phyloP scores from a whole-genome alignment of 148 eudicot genomes.

The Nyssa sinensis region DNA sequence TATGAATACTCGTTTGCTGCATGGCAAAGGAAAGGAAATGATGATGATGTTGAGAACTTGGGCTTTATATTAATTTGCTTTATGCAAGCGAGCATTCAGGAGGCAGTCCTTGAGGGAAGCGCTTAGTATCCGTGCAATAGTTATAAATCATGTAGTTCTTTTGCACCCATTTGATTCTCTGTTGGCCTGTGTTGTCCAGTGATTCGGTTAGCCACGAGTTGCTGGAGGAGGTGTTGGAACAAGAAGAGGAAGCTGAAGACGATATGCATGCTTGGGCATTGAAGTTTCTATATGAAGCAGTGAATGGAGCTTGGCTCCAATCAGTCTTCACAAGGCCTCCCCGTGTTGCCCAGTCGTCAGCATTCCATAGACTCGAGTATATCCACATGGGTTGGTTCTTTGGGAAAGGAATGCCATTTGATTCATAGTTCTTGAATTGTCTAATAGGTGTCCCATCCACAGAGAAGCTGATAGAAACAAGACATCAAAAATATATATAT shows the following conservation, averaged over 20 bases:
- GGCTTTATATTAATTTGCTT: not conserved
- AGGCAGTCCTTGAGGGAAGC: constrained; percentile 15
- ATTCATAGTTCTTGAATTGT: constrained; percentile 15
- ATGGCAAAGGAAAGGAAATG: too few species aligned
- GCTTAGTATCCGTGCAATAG: constrained; percentile 9
- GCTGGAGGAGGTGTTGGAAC: not conserved
- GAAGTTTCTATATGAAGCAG: constrained; percentile 7
- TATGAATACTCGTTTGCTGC: too few species aligned
- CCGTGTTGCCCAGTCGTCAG: constrained; percentile 13
- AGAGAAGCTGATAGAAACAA: constrained; percentile 4
- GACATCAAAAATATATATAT: not conserved
- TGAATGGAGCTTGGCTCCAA: constrained; percentile 16
- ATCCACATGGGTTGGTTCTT: constrained; percentile 15
- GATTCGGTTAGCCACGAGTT: constrained; percentile 8
- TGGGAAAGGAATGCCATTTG: constrained; percentile 1
- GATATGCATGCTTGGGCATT: constrained; percentile 13
- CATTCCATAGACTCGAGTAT: constrained; percentile 13
- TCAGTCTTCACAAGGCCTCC: constrained; percentile 16
- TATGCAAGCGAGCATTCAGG: constrained; percentile 4
- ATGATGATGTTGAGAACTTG: too few species aligned
- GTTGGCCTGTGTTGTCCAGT: constrained; percentile 7
- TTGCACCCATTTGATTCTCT: constrained; percentile 6
- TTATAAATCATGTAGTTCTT: constrained; percentile 15
- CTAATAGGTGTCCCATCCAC: constrained; percentile 19
- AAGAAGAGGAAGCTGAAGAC: constrained; percentile 5